These are phyloP conservation scores for Barbatosphaeria neglecta DNA, from an alignment of 495 filamentous ascomycete genomes.

Conservation along the genomic window DNA sequence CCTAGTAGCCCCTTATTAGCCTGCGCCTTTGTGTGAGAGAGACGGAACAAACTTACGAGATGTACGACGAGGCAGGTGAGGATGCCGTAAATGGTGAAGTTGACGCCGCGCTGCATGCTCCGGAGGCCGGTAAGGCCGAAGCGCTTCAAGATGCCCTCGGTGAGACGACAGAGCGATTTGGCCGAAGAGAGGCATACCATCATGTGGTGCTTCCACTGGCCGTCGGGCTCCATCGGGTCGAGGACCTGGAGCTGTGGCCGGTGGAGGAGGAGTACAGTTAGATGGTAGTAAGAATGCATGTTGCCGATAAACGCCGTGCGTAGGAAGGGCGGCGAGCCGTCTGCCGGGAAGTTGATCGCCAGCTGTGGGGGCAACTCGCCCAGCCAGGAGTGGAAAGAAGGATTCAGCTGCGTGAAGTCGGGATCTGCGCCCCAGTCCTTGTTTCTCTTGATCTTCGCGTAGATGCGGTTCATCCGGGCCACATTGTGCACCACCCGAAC, in stretches of 20 bases:
- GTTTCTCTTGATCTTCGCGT: slow-evolving; percentile 66
- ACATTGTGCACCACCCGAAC: slow-evolving; percentile 67
- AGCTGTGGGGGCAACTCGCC: slow-evolving; percentile 67
- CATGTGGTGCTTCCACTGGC: slow-evolving; percentile 83
- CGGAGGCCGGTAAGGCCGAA: slow-evolving; percentile 74
- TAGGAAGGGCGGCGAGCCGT: slow-evolving; percentile 75
- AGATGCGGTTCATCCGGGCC: slow-evolving; percentile 61
- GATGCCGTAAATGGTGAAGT: slow-evolving; percentile 87
- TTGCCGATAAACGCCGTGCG: slow-evolving; percentile 86
- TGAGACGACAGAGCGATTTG: slow-evolving; percentile 79
- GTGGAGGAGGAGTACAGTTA: slow-evolving; percentile 79
- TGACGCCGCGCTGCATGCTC: slow-evolving; percentile 91
- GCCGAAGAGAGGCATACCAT: slow-evolving; percentile 75
- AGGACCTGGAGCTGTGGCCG: slow-evolving; percentile 74
- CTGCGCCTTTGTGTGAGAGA: not conserved
- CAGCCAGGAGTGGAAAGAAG: slow-evolving; percentile 63
- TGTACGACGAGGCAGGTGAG: slow-evolving; percentile 93
- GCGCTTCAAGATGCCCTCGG: slow-evolving; percentile 68
- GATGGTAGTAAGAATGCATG: slow-evolving; percentile 84
- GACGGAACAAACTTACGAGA: slow-evolving; percentile 49
- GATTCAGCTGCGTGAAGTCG: slow-evolving; percentile 66
- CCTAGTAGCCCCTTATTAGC: slow-evolving; percentile 32
- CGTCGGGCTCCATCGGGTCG: slow-evolving; percentile 58
- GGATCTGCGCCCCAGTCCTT: slow-evolving; percentile 88
- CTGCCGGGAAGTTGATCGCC: slow-evolving; percentile 62